Evolutionary conservation across 1,284 basidiomycete genomes (phyloP), one percentile per base, ranked within the genome.

Genomic region (Trametes polyzona): DNA sequence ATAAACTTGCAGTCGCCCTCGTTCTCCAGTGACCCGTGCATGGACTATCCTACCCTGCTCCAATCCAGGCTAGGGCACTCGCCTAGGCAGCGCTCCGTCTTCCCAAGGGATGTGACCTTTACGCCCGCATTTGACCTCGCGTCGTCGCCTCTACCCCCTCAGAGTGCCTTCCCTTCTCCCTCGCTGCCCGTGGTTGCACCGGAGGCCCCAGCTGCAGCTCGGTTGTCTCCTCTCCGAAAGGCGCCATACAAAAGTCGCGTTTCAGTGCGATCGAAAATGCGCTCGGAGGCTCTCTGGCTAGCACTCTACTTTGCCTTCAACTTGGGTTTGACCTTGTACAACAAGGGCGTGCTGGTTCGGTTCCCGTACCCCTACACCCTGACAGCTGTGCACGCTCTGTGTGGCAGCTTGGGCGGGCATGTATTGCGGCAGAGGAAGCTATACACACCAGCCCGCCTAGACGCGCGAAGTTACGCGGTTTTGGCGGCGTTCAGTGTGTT

Each of bases 341-440:
- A 97, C 83, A 97, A 98, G 75, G 79, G 85, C 39, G 88, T 97
- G 10, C 83, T 97, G 56, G 87, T 92, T 51, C 83, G 82, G 54
- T 97, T 97, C 71, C 95, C 95, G 0, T 97, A 93, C 69, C 95
- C 95, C 4, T 97, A 96, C 76, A 91, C 91, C 2, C 80, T 96
- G 29, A 95, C 93, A 1, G 92, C 93, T 4, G 65, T 95, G 1
- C 94, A 95, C 68, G 87, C 93, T 0, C 74, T 95, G n/a, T 93
- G 86, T 50, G 92, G 92, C 0, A 83, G 86, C 30, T 73, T 92
- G 14, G 95, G 95, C n/a, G 88, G 88, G n/a, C 82, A 82, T 60
- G 59, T 88, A 27, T 80, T 93, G 3, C 76, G 88, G 26, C 79
- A 83, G 33, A 73, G 78, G 27, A 84, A 86, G 0, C 68, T 81